Evolutionary conservation across 2,329 filamentous ascomycete species (phyloP), one percentile per base, ranked within the genome.

Genomic region (Exophiala bonariae): DNA sequence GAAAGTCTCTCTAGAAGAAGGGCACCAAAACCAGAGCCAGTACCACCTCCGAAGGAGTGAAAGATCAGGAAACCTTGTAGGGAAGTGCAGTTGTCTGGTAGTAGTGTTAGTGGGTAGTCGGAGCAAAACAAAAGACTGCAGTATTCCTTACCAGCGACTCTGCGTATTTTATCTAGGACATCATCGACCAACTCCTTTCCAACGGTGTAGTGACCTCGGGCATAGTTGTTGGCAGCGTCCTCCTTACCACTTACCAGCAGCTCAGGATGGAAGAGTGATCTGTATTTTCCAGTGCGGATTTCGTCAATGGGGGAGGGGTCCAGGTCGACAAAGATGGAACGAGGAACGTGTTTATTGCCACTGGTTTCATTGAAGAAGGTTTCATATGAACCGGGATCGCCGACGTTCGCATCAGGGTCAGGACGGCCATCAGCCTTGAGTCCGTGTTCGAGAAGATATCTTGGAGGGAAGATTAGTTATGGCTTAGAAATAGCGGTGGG

Each of bases 191-290:
- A 74, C 63, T 85, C 82, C 70, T 85, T 85, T 61, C 82, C 82
- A 61, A 85, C 78, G 35, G 82, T 85, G 66, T 85, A 85, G 68
- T 85, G 82, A 52, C 82, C 82, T 69, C 82, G 78, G 55, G 82
- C 82, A 70, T 85, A 85, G 69, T 85, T 85, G 66, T 85, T 85
- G 59, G 82, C 81, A 50, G 82, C 82, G 70, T 85, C 82, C 64
- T 85, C 82, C 69, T 85, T 85, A 59, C 82, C 82, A 63, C 78
- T 83, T 59, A 85, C 79, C 69, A 85, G 70, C 57, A 81, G 70
- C 64, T 85, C 81, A 16, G 82, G 82, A 65, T 85, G 82, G 70
- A 83, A 85, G 43, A 85, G 73, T 57, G 80, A 73, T 57, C 80
- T 76, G 69, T 83, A 84, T 56, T 69, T 57, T 57, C 82, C 82